Percentiles rank a stretch among this genome's conserved stretches.
These are phyloP conservation scores for Vigna mungo DNA, from an alignment of 306 rosid genomes.

Conservation along the genomic window DNA sequence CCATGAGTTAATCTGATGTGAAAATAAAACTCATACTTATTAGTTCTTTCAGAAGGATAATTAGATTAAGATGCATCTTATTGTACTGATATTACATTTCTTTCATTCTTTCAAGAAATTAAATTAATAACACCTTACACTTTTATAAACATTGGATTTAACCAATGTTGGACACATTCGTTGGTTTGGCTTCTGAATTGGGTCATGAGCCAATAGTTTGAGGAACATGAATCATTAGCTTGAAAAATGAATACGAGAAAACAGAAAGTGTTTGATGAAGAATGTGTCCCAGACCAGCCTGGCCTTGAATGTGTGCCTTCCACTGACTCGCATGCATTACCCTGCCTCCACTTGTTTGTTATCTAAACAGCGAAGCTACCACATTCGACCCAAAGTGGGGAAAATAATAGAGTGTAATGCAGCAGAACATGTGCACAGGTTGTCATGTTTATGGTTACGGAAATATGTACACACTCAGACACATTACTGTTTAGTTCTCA, in stretches of 20 bases:
- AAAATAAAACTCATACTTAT: no score
- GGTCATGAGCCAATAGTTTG: neutral
- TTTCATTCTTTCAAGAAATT: no score
- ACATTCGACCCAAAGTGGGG: neutral
- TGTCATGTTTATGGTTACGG: no score
- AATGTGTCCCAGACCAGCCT: conserved; percentile 25
- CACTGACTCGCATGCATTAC: conserved; percentile 18
- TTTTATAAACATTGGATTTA: no score
- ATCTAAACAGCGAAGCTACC: conserved; percentile 3
- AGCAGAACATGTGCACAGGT: neutral
- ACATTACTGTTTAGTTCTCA: neutral
- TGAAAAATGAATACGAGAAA: neutral
- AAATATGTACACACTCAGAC: neutral
- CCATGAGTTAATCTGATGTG: no score
- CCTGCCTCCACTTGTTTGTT: neutral
- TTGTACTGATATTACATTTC: no score
- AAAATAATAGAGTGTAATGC: neutral
- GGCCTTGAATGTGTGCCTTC: conserved; percentile 9
- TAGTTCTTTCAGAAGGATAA: no score
- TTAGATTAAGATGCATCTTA: no score
- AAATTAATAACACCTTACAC: no score
- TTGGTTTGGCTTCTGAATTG: no score
- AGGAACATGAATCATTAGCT: neutral
- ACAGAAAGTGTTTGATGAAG: conserved; percentile 9
- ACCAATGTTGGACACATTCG: no score